These are phyloP conservation scores for Globisporangium iwayamae DNA, from an alignment of 352 stramenopile species.

Conservation along the genomic window DNA sequence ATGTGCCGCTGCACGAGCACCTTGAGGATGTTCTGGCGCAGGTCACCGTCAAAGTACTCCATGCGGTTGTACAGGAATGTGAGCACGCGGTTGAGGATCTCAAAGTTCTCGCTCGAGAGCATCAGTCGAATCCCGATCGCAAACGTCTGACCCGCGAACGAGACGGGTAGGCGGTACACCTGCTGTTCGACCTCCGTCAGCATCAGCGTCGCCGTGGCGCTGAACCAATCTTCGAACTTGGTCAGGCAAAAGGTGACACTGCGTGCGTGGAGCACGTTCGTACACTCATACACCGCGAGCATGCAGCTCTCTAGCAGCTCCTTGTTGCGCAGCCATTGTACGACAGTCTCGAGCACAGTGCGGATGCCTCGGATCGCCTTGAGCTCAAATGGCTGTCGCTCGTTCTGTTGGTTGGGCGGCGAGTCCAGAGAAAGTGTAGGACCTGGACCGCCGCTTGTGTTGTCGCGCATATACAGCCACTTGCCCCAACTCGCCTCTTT, in stretches of 20 bases:
- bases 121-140: slow-evolving; percentile 61
- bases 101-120: slow-evolving; percentile 68
- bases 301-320: slow-evolving; percentile 64
- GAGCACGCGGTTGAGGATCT: slow-evolving; percentile 60
- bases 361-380: slow-evolving; percentile 42
- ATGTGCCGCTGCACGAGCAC: slow-evolving; percentile 75
- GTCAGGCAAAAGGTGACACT: slow-evolving; percentile 60
- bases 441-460: slow-evolving; percentile 24
- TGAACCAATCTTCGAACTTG: slow-evolving; percentile 72
- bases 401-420: slow-evolving; percentile 22
- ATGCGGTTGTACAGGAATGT: slow-evolving; percentile 74
- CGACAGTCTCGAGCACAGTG: slow-evolving; percentile 53
- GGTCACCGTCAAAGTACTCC: slow-evolving; percentile 65
- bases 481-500: slow-evolving; percentile 69
- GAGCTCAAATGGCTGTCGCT: slow-evolving; percentile 43
- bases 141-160: slow-evolving; percentile 50
- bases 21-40: slow-evolving; percentile 65
- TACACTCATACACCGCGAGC: slow-evolving; percentile 69
- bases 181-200: slow-evolving; percentile 23
- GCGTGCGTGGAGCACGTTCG: slow-evolving; percentile 59
- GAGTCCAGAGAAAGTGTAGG: slow-evolving; percentile 28
- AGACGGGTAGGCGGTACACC: slow-evolving; percentile 40
- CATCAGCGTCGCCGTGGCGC: slow-evolving; percentile 23
- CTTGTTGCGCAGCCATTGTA: slow-evolving; percentile 53
- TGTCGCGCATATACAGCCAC: slow-evolving; percentile 50